Conservation (phyloP, 768 basidiomycete genomes). For the Suillus ampliporus region DNA sequence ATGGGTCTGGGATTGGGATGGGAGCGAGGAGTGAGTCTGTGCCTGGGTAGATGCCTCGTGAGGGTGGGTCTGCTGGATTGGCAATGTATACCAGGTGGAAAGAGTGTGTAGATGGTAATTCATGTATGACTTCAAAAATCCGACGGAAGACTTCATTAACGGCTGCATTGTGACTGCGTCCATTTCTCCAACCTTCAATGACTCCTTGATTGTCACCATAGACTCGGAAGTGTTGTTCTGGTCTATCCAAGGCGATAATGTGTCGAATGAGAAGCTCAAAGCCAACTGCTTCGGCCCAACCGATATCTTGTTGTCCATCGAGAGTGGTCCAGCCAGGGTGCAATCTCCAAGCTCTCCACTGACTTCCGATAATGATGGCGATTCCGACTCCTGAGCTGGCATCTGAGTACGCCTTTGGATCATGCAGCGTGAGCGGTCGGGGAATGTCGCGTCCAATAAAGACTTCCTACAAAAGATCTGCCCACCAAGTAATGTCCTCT, state of each 20-base stretch:
- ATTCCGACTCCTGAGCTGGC: constrained; percentile 42
- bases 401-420: too few species aligned
- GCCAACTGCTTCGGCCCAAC: constrained; percentile 45
- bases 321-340: constrained; percentile 18
- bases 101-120: neutral
- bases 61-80: constrained; percentile 17
- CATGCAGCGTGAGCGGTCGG: constrained; percentile 18
- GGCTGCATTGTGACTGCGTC: constrained; percentile 36
- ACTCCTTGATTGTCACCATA: constrained; percentile 48
- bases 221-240: too few species aligned
- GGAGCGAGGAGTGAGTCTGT: too few species aligned
- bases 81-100: too few species aligned
- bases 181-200: constrained; percentile 48
- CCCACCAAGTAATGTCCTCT: constrained; percentile 44
- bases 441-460: constrained; percentile 13
- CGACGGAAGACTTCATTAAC: constrained; percentile 20
- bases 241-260: too few species aligned
- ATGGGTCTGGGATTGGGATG: too few species aligned
- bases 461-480: constrained; percentile 16
- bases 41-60: constrained; percentile 16
- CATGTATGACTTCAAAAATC: constrained; percentile 9
- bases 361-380: constrained; percentile 33
- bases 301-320: constrained; percentile 15
- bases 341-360: constrained; percentile 33
- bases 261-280: constrained; percentile 45